Evolutionary conservation across 768 basidiomycete genomes (phyloP).

Genomic region (Leccinum arenicola): DNA sequence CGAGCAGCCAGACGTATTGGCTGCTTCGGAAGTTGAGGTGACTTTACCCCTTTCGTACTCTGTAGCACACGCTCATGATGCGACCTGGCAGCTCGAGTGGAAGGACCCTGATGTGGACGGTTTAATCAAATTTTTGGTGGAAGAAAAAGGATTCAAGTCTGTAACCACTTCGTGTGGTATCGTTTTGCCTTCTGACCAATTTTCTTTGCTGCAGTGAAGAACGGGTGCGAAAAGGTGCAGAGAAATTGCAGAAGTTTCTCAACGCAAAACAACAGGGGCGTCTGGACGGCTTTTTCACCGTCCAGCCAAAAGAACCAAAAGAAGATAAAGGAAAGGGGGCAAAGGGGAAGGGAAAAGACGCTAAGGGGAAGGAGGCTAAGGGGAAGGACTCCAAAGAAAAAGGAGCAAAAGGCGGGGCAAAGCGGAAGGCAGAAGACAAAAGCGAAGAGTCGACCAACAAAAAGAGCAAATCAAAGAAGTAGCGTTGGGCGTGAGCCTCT

Average conservation of each 20-base stretch:
- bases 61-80: not conserved
- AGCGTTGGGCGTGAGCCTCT: not conserved
- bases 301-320: conserved; percentile 57
- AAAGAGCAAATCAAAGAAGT: conserved; percentile 43
- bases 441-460: conserved; percentile 33
- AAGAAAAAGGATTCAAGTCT: conserved; percentile 96
- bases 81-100: conserved; percentile 77
- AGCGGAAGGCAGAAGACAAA: conserved; percentile 35
- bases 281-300: conserved; percentile 91
- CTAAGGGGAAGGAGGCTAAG: conserved; percentile 57
- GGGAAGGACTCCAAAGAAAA: conserved; percentile 26
- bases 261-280: conserved; percentile 94
- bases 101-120: conserved; percentile 90
- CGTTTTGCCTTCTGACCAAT: not conserved
- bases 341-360: conserved; percentile 37
- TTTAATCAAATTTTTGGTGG: conserved; percentile 88
- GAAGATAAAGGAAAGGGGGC: conserved; percentile 44
- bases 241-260: conserved; percentile 85
- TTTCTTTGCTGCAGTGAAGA: conserved; percentile 67
- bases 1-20: conserved; percentile 83
- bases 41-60: conserved; percentile 4
- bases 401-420: conserved; percentile 12
- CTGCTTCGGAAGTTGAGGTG: conserved; percentile 85
- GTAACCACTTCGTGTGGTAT: not conserved
- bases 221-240: conserved; percentile 90